Base-by-base conservation (phyloP, 2,329 filamentous ascomycete species). In the Fusarium agapanthi region DNA sequence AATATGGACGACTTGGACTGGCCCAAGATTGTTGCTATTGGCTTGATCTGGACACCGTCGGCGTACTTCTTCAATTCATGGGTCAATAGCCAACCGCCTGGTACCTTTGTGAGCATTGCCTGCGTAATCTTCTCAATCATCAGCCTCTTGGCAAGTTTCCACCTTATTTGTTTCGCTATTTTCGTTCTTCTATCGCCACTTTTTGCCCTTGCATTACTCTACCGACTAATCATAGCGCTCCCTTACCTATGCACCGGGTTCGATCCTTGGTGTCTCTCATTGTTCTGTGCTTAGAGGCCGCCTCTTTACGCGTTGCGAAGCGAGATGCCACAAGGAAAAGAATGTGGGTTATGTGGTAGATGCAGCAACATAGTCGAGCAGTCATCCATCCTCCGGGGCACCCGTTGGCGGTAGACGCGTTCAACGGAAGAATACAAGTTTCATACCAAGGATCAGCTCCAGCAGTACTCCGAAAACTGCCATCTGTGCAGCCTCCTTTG, bases 171-270 rank as follows among this genome's bases (percentile, higher is more conserved):
- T 10, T 50, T 32, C 6, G 28, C 11, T 0, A 0, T 24, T 14
- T 13, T 3, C 6, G 2, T 50, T 6, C 12, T 50, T 34, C 2
- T 50, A 20, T 50, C 30, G 1, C 47, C 30, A 20, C 2, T 50
- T 0, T 7, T 50, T 20, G 12, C 15, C 0, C 1, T 34, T 10
- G 8, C 0, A 9, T 24, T 1, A 0, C 22, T 50, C 3, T 50
- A 34, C 16, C 8, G 30, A 34, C 8, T 50, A 0, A 10, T 7
- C 0, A 13, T 6, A 14, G 22, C 0, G 8, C 30, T 50, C 8
- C 47, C 47, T 14, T 14, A 7, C 30, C 30, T 24, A 14, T 14
- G 15, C 9, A 11, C 16, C 8, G 47, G 6, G 0, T 20, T 50
- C 1, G 22, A 30, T 2, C 47, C 28, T 0, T 50, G 30, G 47